phyloP scores from a whole-genome alignment of 179 eudicot species.

The Silene vulgaris region DNA sequence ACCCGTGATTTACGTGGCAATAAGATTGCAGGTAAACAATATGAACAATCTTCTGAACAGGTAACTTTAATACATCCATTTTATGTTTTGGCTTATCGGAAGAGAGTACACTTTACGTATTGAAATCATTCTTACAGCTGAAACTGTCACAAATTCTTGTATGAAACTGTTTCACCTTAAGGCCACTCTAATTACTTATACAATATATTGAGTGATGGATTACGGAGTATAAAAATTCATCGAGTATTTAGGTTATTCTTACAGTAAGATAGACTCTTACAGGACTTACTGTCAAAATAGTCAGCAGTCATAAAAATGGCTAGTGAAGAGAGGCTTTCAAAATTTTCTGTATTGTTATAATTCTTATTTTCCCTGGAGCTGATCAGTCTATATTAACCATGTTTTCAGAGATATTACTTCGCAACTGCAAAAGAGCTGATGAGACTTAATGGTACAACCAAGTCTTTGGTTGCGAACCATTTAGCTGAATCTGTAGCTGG shows the following conservation, averaged over 20 bases:
- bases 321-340: constrained; percentile 4
- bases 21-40: constrained; percentile 55
- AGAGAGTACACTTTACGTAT: neutral
- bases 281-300: neutral
- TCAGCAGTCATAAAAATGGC: neutral
- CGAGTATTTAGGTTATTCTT: neutral
- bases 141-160: neutral
- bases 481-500: constrained; percentile 74
- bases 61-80: neutral
- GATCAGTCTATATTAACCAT: neutral
- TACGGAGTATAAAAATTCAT: neutral
- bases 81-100: neutral
- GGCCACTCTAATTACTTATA: too few species aligned
- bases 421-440: constrained; percentile 68
- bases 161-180: neutral
- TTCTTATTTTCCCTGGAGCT: neutral
- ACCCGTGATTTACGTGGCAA: constrained; percentile 53
- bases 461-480: constrained; percentile 71
- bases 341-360: neutral
- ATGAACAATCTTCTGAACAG: neutral
- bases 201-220: neutral
- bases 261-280: neutral
- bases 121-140: neutral
- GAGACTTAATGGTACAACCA: constrained; percentile 80
- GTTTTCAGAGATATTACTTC: constrained; percentile 54